Percentiles rank a stretch among this genome's conserved stretches.
phyloP scores from a whole-genome alignment of 2,329 filamentous ascomycete species.

The Alternaria rosae region DNA sequence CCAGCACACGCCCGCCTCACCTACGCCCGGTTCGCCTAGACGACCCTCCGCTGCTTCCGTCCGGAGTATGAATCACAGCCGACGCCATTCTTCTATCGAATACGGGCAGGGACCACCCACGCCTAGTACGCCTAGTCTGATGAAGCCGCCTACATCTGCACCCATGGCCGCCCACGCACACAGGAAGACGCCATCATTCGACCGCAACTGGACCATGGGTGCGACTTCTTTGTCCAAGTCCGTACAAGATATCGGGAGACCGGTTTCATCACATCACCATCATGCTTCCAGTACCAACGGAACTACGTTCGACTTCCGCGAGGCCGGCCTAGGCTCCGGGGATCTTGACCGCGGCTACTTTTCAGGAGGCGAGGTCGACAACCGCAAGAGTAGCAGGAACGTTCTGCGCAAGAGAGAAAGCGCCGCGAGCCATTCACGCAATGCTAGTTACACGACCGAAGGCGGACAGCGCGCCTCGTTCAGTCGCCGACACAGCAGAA shows the following conservation, averaged over 20 bases:
- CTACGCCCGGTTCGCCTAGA: slow-evolving; percentile 51
- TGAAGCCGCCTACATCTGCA: slow-evolving; percentile 29
- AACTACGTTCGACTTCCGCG: slow-evolving; percentile 34
- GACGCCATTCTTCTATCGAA: slow-evolving; percentile 88
- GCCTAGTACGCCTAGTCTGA: slow-evolving; percentile 25
- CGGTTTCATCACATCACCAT: slow-evolving; percentile 45
- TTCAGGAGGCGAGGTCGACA: slow-evolving; percentile 84
- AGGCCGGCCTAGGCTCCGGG: slow-evolving; percentile 39
- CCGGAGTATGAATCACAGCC: slow-evolving; percentile 80
- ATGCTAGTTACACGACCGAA: slow-evolving; percentile 74
- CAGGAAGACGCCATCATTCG: slow-evolving; percentile 65
- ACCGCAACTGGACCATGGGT: slow-evolving; percentile 65
- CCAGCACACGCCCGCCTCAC: slow-evolving; percentile 53
- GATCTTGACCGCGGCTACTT: slow-evolving; percentile 92
- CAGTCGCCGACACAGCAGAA: slow-evolving; percentile 74
- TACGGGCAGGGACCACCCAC: slow-evolving; percentile 57
- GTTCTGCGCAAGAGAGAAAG: slow-evolving; percentile 77
- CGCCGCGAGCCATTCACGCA: slow-evolving; percentile 67
- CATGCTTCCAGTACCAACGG: slow-evolving; percentile 42
- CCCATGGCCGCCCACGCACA: slow-evolving; percentile 48
- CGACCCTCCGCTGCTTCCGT: slow-evolving; percentile 82
- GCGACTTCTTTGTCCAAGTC: slow-evolving; percentile 37
- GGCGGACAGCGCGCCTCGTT: slow-evolving; percentile 66
- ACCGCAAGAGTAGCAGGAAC: slow-evolving; percentile 71
- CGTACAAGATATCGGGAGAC: slow-evolving; percentile 36